Conservation (phyloP, 2,329 filamentous ascomycete genomes). For the Aspergillus pseudoterreus region DNA sequence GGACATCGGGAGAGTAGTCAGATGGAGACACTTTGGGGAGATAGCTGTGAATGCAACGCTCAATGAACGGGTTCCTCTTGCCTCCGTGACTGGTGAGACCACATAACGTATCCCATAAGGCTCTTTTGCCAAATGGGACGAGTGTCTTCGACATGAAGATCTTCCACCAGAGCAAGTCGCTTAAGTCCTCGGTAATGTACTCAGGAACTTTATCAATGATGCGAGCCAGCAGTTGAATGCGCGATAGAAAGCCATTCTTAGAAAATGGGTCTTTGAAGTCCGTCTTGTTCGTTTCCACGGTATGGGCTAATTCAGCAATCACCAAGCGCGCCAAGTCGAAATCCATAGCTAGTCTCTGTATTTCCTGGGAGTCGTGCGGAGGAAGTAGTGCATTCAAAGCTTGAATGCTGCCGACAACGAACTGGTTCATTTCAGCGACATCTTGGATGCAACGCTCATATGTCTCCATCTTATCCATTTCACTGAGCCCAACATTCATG, state of each 20-base stretch:
- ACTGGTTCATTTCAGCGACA: conserved; percentile 59
- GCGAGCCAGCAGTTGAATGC: conserved; percentile 56
- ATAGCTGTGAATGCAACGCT: conserved; percentile 42
- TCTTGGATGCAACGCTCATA: conserved; percentile 66
- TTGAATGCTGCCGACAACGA: conserved; percentile 70
- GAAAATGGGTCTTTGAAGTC: conserved; percentile 38
- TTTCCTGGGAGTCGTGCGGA: conserved; percentile 45
- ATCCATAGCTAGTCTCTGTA: conserved; percentile 57
- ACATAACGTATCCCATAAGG: conserved; percentile 67
- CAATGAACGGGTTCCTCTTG: conserved; percentile 38
- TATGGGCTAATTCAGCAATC: conserved; percentile 61
- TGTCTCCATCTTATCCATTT: conserved; percentile 58
- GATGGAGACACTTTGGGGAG: conserved; percentile 36
- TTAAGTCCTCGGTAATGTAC: conserved; percentile 60
- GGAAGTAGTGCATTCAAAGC: conserved; percentile 51
- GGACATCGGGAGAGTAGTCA: conserved; percentile 35
- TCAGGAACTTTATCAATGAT: conserved; percentile 61
- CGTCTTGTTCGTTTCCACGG: conserved; percentile 42
- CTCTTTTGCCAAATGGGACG: conserved; percentile 58
- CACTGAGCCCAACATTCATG: conserved; percentile 53
- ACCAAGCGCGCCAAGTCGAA: conserved; percentile 60
- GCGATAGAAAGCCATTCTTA: conserved; percentile 47
- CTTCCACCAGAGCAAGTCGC: conserved; percentile 65
- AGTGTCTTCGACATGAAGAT: conserved; percentile 64
- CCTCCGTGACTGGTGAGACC: conserved; percentile 24